Percentiles rank a stretch among this genome's conserved stretches.
Conservation (phyloP, 345 rosid species). For the Gynandropsis gynandra region DNA sequence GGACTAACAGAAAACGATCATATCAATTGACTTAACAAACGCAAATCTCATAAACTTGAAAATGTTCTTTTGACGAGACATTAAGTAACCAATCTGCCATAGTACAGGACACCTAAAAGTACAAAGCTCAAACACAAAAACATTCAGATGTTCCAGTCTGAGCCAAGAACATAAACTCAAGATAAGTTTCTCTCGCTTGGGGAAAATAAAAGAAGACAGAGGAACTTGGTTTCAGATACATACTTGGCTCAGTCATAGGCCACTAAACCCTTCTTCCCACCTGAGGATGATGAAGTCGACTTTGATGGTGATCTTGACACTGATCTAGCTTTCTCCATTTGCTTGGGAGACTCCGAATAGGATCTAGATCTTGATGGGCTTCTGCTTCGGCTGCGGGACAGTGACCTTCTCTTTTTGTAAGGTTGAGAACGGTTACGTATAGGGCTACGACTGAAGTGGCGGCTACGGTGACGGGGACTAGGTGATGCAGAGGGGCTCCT, state of each 20-base stretch:
- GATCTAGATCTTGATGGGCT: constrained; percentile 57
- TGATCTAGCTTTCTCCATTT: constrained; percentile 41
- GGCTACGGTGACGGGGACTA: constrained; percentile 46
- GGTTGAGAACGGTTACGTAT: constrained; percentile 54
- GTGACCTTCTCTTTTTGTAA: constrained; percentile 41
- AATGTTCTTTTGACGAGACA: too few species aligned
- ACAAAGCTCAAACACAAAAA: too few species aligned
- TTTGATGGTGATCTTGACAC: constrained; percentile 28
- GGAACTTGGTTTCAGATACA: not conserved
- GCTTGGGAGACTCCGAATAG: constrained; percentile 53
- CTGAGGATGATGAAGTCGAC: constrained; percentile 60
- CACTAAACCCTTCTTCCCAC: constrained; percentile 54
- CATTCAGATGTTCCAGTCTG: too few species aligned
- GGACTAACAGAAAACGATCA: too few species aligned
- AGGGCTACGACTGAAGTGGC: constrained; percentile 57
- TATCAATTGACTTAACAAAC: too few species aligned
- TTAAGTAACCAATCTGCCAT: too few species aligned
- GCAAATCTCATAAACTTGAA: too few species aligned
- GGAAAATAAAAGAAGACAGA: not conserved
- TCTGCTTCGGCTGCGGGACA: constrained; percentile 45
- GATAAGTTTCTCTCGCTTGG: not conserved
- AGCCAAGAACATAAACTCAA: too few species aligned
- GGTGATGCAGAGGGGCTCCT: constrained; percentile 58
- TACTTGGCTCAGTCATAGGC: constrained; percentile 39
- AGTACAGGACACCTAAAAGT: too few species aligned